phyloP scores from a whole-genome alignment of 108 stramenopile genomes.

The Nitzschia sp. region DNA sequence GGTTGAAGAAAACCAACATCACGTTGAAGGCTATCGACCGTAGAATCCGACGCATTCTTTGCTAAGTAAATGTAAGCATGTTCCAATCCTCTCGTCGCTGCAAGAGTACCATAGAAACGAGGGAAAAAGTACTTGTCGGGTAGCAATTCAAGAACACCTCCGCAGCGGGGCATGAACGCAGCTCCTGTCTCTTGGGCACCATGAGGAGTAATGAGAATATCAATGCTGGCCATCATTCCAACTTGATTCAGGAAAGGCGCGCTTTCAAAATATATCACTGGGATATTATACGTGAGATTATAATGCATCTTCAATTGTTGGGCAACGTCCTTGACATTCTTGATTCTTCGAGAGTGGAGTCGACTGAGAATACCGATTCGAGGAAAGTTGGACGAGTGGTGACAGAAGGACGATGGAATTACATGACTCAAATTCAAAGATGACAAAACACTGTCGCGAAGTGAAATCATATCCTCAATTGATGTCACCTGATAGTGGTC shows the following conservation, averaged over 20 bases:
- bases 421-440: background rate
- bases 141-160: conserved; percentile 36
- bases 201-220: conserved; percentile 39
- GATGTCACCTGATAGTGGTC: conserved; percentile 5
- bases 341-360: background rate
- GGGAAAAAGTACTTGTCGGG: conserved; percentile 18
- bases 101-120: conserved; percentile 18
- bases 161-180: conserved; percentile 31
- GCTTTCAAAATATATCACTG: conserved; percentile 1
- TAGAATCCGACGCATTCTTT: background rate
- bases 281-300: conserved; percentile 4
- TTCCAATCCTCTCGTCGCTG: conserved; percentile 1
- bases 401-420: conserved; percentile 5
- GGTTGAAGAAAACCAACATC: conserved; percentile 2
- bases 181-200: conserved; percentile 27
- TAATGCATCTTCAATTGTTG: conserved; percentile 1
- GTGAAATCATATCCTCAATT: background rate
- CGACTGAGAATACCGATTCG: conserved; percentile 21
- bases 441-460: background rate
- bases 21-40: background rate
- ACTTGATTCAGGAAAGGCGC: conserved; percentile 14
- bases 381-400: background rate
- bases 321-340: background rate
- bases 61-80: conserved; percentile 16
- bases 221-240: conserved; percentile 6